phyloP scores from a whole-genome alignment of 2,329 filamentous ascomycete genomes.

The Fusarium praegraminearum region DNA sequence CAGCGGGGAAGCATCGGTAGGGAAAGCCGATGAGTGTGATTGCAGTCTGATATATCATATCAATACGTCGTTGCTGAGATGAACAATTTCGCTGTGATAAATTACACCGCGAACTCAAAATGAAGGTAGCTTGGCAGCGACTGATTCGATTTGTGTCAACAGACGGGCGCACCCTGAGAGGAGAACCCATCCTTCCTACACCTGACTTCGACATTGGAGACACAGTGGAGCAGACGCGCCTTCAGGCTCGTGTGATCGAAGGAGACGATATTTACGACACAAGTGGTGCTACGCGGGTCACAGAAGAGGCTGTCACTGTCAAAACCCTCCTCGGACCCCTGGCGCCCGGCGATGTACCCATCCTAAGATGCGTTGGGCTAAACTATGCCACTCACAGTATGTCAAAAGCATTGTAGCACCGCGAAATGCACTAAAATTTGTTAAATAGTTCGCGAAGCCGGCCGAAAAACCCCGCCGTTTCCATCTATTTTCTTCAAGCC shows the following conservation, averaged over 20 bases:
- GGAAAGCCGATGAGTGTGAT: too few species aligned
- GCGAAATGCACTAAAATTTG: too few species aligned
- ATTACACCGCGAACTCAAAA: slow-evolving; percentile 11
- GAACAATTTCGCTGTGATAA: not conserved
- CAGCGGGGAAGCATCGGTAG: not conserved
- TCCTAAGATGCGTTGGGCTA: slow-evolving; percentile 68
- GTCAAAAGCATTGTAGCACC: not conserved
- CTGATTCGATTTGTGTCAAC: slow-evolving; percentile 66
- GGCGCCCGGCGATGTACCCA: slow-evolving; percentile 62
- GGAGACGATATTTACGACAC: slow-evolving; percentile 64
- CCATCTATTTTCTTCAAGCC: slow-evolving; percentile 65
- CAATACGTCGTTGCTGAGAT: too few species aligned
- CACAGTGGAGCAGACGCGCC: slow-evolving; percentile 58
- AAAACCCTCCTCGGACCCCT: slow-evolving; percentile 66
- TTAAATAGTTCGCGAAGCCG: slow-evolving; percentile 58
- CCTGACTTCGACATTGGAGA: slow-evolving; percentile 59
- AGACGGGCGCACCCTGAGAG: slow-evolving; percentile 62
- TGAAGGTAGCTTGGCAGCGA: slow-evolving; percentile 60
- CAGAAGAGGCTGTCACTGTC: slow-evolving; percentile 66
- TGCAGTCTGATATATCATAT: too few species aligned
- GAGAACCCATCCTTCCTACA: slow-evolving; percentile 63
- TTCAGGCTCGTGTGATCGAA: slow-evolving; percentile 65
- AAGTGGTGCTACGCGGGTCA: slow-evolving; percentile 60
- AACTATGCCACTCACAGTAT: slow-evolving; percentile 70
- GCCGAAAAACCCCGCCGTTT: slow-evolving; percentile 61